phyloP scores from a whole-genome alignment of 192 early-diverging fungal genomes.

The Umbelopsis ramanniana region DNA sequence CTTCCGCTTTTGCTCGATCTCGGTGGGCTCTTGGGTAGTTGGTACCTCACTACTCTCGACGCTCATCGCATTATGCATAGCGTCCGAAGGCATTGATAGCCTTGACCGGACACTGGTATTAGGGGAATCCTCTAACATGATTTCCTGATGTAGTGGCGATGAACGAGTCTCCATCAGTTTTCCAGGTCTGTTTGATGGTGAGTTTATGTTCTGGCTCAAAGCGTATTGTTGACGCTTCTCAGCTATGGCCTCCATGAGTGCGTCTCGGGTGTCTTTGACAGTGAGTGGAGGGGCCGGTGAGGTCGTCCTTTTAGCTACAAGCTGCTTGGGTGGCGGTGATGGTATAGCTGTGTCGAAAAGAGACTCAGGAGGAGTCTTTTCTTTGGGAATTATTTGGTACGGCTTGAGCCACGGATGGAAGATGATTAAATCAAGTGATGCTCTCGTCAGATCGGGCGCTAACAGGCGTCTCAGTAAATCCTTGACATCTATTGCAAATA shows the following conservation, averaged over 20 bases:
- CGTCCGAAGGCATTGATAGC: neutral
- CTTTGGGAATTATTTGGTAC: slow-evolving; percentile 20
- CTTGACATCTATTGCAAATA: slow-evolving; percentile 32
- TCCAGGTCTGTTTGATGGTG: neutral
- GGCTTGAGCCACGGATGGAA: slow-evolving; percentile 46
- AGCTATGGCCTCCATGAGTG: slow-evolving; percentile 12
- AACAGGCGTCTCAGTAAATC: slow-evolving; percentile 40
- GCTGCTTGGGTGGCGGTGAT: neutral
- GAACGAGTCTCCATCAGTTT: neutral
- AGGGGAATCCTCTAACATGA: slow-evolving; percentile 1
- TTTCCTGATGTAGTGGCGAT: slow-evolving; percentile 8
- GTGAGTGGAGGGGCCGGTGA: neutral
- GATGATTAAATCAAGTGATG: slow-evolving; percentile 40
- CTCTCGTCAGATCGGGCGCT: slow-evolving; percentile 37
- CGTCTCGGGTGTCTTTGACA: slow-evolving; percentile 4
- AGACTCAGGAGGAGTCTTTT: neutral
- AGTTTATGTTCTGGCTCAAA: too few relatives aligned
- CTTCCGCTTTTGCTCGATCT: neutral
- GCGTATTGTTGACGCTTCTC: neutral
- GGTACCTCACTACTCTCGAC: neutral
- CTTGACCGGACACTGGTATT: slow-evolving; percentile 17
- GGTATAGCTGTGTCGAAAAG: neutral
- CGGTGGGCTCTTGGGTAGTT: neutral
- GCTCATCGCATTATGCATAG: neutral
- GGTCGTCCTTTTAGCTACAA: slow-evolving; percentile 28